These are phyloP conservation scores for Trichomonas vaginalis DNA, from an alignment of 208 protist species.

Conservation along the genomic window DNA sequence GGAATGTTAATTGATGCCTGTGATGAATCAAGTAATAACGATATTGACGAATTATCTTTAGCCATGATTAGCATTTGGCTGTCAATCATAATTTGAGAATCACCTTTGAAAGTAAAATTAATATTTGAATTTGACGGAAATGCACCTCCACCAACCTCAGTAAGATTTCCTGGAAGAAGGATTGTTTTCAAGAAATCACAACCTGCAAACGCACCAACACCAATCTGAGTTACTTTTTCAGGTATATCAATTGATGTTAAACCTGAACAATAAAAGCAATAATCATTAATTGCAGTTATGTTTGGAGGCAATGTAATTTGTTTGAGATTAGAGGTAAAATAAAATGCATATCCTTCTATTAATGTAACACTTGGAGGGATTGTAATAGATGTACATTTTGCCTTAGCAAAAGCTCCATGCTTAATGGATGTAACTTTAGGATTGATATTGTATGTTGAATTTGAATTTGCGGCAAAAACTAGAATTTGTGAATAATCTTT, in stretches of 20 bases:
- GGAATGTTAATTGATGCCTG: too few relatives aligned
- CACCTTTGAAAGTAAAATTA: too few relatives aligned
- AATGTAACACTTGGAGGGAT: neutral
- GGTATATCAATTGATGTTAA: neutral
- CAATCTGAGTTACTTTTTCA: neutral
- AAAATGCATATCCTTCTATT: neutral
- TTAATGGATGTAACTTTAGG: neutral
- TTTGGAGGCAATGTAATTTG: neutral
- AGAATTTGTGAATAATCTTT: neutral
- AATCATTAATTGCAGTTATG: neutral
- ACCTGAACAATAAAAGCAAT: neutral
- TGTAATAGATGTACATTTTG: neutral
- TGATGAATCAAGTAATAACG: too few relatives aligned
- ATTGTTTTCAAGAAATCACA: neutral
- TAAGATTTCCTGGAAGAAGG: neutral
- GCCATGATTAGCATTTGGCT: too few relatives aligned
- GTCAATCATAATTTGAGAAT: too few relatives aligned
- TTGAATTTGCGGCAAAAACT: neutral
- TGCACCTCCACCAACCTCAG: neutral
- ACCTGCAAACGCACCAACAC: neutral
- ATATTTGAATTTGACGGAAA: neutral
- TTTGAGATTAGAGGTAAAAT: neutral
- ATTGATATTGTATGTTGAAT: neutral
- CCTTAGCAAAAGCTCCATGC: neutral
- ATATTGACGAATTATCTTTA: too few relatives aligned